A percentile compares a stretch with the other conserved stretches of the same genome.
Evolutionary conservation across 805 yeast species (phyloP).

Genomic region (Yarrowia sp.): DNA sequence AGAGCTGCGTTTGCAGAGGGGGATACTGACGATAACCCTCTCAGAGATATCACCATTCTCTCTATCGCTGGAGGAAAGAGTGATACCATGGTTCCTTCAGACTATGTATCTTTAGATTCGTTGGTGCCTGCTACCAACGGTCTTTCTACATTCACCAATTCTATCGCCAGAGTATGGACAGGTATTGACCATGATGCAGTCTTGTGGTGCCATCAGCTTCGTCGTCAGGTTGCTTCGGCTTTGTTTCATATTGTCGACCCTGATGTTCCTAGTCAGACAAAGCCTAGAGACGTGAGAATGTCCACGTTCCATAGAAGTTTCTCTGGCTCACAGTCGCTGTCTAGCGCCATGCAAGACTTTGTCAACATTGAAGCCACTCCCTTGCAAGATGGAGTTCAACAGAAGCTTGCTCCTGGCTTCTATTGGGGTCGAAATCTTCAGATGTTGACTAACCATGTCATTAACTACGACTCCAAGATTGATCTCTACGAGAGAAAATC

Average conservation of each 20-base stretch:
- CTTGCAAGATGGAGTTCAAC: slow-evolving; percentile 35
- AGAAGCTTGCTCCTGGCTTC: slow-evolving; percentile 19
- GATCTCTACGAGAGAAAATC: slow-evolving; percentile 16
- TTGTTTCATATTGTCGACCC: slow-evolving; percentile 67
- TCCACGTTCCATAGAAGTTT: slow-evolving; percentile 56
- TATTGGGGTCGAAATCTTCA: slow-evolving; percentile 40
- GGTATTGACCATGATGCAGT: slow-evolving; percentile 93
- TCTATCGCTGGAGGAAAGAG: slow-evolving; percentile 89
- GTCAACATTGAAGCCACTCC: slow-evolving; percentile 37
- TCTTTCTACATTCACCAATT: slow-evolving; percentile 80
- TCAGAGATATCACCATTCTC: slow-evolving; percentile 68
- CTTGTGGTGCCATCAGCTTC: slow-evolving; percentile 93
- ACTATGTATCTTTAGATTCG: slow-evolving; percentile 77
- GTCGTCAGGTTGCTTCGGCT: slow-evolving; percentile 65
- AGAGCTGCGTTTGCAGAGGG: slow-evolving; percentile 58
- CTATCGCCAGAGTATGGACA: slow-evolving; percentile 91
- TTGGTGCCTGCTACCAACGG: slow-evolving; percentile 78
- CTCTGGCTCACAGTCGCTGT: slow-evolving; percentile 48
- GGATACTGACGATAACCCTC: slow-evolving; percentile 55
- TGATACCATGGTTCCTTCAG: slow-evolving; percentile 86
- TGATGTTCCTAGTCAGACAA: slow-evolving; percentile 55
- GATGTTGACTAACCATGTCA: slow-evolving; percentile 38
- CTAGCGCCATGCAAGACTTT: slow-evolving; percentile 31
- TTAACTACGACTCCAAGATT: slow-evolving; percentile 10
- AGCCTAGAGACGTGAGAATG: slow-evolving; percentile 65